A percentile compares a stretch with the other conserved stretches of the same genome.
phyloP scores from a whole-genome alignment of 768 basidiomycete genomes.

The Pisolithus tinctorius region DNA sequence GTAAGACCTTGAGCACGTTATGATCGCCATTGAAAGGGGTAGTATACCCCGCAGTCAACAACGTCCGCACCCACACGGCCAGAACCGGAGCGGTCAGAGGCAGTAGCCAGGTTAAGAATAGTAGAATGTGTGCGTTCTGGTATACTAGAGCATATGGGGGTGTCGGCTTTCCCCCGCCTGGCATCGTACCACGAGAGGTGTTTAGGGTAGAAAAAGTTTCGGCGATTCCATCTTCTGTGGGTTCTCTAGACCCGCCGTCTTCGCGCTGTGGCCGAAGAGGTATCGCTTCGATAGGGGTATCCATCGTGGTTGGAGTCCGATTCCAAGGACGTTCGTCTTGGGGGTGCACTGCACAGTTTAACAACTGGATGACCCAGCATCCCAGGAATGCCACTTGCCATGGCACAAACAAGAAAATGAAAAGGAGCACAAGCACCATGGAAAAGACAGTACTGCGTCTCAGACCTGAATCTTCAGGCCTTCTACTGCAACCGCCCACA shows the following conservation, averaged over 20 bases:
- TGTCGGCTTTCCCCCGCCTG: not conserved
- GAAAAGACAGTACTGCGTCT: constrained; percentile 49
- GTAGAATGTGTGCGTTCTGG: constrained; percentile 54
- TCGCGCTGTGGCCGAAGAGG: constrained; percentile 9
- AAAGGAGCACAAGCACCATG: constrained; percentile 49
- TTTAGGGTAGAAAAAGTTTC: not conserved
- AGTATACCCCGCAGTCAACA: constrained; percentile 70
- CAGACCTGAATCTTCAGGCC: constrained; percentile 31
- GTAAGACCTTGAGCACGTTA: constrained; percentile 55
- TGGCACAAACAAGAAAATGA: constrained; percentile 76
- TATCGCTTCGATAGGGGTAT: constrained; percentile 20
- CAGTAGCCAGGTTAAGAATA: constrained; percentile 76
- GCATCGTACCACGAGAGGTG: not conserved
- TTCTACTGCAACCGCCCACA: constrained; percentile 5
- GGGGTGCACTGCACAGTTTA: constrained; percentile 44
- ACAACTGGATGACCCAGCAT: constrained; percentile 72
- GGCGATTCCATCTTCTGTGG: not conserved
- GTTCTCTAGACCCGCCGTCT: not conserved
- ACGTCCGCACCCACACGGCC: constrained; percentile 84
- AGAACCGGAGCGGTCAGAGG: constrained; percentile 74
- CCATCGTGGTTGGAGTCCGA: constrained; percentile 19
- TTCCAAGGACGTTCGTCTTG: constrained; percentile 13
- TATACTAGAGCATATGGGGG: not conserved
- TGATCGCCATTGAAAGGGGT: constrained; percentile 83
- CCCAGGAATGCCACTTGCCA: constrained; percentile 90